Conservation (phyloP, 2,329 filamentous ascomycete species). For the Sclerotinia glacialis region DNA sequence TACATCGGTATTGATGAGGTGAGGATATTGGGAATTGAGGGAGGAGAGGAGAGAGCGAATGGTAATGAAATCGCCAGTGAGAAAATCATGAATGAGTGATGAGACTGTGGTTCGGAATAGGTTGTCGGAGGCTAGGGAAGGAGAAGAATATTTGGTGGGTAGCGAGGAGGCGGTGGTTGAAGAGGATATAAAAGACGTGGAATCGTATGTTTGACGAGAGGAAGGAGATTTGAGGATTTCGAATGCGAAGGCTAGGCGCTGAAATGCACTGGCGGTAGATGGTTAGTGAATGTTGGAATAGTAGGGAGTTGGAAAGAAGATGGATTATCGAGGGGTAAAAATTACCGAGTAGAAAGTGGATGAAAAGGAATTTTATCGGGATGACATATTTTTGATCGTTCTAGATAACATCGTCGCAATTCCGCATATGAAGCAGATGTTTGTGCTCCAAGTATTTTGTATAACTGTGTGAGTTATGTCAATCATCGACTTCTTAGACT, state of each 20-base stretch:
- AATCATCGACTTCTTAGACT: slow-evolving; percentile 19
- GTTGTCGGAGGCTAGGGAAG: background rate
- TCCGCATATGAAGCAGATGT: slow-evolving; percentile 40
- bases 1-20: slow-evolving; percentile 41
- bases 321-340: background rate
- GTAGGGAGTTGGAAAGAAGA: background rate
- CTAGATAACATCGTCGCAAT: slow-evolving; percentile 43
- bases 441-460: slow-evolving; percentile 42
- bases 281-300: background rate
- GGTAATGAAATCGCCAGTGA: slow-evolving; percentile 42
- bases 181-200: slow-evolving; percentile 38
- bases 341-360: slow-evolving; percentile 40
- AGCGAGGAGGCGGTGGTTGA: slow-evolving; percentile 40
- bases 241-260: slow-evolving; percentile 43
- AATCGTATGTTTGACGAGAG: slow-evolving; percentile 42
- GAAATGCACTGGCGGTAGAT: slow-evolving; percentile 39
- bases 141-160: slow-evolving; percentile 40
- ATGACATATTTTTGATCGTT: slow-evolving; percentile 43
- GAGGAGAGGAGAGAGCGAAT: slow-evolving; percentile 41
- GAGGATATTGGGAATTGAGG: slow-evolving; percentile 41
- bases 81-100: slow-evolving; percentile 43
- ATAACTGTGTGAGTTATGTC: slow-evolving; percentile 34
- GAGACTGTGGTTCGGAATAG: slow-evolving; percentile 41
- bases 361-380: slow-evolving; percentile 43
- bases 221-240: slow-evolving; percentile 43